phyloP scores from a whole-genome alignment of 2,329 filamentous ascomycete species.

The Sporothrix protearum region DNA sequence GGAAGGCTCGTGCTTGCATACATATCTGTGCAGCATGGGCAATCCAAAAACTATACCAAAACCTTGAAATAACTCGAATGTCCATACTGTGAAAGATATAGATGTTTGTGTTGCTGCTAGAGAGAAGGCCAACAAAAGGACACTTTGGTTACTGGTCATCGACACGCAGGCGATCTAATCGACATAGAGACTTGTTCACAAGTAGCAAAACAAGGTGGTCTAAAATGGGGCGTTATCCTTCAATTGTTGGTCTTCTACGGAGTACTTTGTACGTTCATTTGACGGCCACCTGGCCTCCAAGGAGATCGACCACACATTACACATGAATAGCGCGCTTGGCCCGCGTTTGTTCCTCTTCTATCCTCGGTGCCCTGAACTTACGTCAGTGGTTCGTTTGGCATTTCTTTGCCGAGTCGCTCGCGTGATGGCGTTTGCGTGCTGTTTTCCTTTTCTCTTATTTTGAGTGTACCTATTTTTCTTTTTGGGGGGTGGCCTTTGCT shows the following conservation, averaged over 20 bases:
- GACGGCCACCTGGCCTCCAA: too few species aligned
- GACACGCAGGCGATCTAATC: too few species aligned
- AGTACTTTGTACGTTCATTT: too few species aligned
- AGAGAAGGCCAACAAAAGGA: neutral
- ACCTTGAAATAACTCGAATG: neutral
- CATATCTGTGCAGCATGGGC: neutral
- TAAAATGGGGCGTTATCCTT: too few species aligned
- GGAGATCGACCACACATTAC: too few species aligned
- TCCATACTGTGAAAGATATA: neutral
- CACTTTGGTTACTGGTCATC: too few species aligned
- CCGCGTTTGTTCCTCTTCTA: too few species aligned
- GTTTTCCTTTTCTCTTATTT: neutral
- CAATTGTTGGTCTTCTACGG: too few species aligned
- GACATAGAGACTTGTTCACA: too few species aligned
- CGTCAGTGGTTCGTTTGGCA: neutral
- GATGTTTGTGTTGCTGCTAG: neutral
- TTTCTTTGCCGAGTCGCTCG: neutral
- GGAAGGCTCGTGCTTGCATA: neutral
- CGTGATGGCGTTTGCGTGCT: neutral
- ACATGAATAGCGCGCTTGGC: too few species aligned
- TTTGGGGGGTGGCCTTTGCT: neutral
- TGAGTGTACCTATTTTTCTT: neutral
- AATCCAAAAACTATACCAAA: neutral
- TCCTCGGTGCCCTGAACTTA: too few species aligned
- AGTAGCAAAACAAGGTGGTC: too few species aligned